These are phyloP conservation scores for Colletotrichum theobromicola DNA, from an alignment of 2,329 filamentous ascomycete species.

Conservation along the genomic window DNA sequence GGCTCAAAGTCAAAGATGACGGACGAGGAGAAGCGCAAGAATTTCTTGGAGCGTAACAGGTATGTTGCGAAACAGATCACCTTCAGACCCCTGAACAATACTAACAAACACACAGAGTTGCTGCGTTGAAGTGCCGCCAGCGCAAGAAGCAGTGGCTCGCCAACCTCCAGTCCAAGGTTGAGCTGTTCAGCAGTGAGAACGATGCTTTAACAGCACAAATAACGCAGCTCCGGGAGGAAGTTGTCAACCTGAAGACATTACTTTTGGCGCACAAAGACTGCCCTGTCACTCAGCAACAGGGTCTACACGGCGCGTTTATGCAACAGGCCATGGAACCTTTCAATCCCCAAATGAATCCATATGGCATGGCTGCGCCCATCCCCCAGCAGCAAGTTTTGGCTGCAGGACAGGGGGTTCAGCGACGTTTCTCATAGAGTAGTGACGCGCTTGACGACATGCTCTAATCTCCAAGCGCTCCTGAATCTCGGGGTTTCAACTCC, in stretches of 20 bases:
- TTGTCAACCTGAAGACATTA: constrained; percentile 92
- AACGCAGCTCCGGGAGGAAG: constrained; percentile 84
- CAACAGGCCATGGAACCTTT: constrained; percentile 61
- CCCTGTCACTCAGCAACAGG: constrained; percentile 87
- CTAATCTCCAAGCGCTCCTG: not conserved
- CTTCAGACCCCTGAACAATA: not conserved
- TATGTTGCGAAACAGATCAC: constrained; percentile 46
- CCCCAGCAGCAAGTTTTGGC: constrained; percentile 60
- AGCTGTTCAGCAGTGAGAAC: constrained; percentile 90
- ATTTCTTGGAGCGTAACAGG: constrained; percentile 96
- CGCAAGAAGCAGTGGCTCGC: constrained; percentile 99
- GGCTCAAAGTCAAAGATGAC: constrained; percentile 83
- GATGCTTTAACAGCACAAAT: constrained; percentile 86
- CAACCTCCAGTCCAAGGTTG: constrained; percentile 93
- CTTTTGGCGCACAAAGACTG: constrained; percentile 96
- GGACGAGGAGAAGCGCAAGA: constrained; percentile 97
- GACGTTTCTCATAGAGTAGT: constrained; percentile 60
- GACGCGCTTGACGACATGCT: too few species aligned
- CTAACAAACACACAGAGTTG: constrained; percentile 68
- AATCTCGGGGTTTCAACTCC: not conserved
- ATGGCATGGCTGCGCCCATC: constrained; percentile 61
- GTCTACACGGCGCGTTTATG: constrained; percentile 65
- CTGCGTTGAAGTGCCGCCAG: constrained; percentile 94
- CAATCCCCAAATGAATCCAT: constrained; percentile 63
- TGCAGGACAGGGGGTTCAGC: constrained; percentile 55